Percentiles rank a stretch among this genome's conserved stretches.
Conservation (phyloP, 352 stramenopile genomes). For the Saprolegnia diclina region DNA sequence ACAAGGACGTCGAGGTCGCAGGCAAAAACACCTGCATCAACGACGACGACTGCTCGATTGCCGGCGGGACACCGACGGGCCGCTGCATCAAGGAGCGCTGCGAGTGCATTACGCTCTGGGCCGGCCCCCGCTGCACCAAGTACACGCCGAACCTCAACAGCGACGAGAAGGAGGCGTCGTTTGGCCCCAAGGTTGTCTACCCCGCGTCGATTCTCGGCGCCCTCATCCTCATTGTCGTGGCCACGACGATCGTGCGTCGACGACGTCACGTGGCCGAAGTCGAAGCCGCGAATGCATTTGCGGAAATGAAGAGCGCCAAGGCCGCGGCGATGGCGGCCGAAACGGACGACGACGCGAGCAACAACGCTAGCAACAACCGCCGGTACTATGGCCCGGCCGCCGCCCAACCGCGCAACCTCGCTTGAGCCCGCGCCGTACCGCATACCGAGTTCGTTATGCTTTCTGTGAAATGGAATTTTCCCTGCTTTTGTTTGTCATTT, state of each 20-base stretch:
- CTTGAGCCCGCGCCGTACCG: not conserved
- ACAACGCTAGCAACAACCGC: not conserved
- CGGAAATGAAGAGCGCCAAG: not conserved
- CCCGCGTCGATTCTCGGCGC: not conserved
- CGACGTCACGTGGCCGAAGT: not conserved
- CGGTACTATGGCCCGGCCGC: not conserved
- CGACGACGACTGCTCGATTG: conserved; percentile 44
- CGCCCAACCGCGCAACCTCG: conserved; percentile 1
- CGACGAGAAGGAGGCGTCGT: not conserved
- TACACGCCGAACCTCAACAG: conserved; percentile 10
- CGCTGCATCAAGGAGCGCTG: conserved; percentile 45
- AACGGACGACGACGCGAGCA: not conserved
- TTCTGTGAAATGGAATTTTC: not conserved
- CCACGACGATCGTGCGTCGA: conserved; percentile 1
- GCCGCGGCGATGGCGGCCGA: not conserved
- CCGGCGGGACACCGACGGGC: conserved; percentile 30
- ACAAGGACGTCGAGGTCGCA: conserved; percentile 45
- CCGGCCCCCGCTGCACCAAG: conserved; percentile 24
- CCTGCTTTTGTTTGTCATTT: no score
- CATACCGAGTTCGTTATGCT: not conserved
- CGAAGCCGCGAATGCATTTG: not conserved
- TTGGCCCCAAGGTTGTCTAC: conserved; percentile 17
- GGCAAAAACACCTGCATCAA: conserved; percentile 37
- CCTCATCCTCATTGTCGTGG: not conserved
- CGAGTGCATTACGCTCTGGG: conserved; percentile 36